These are phyloP conservation scores for Candida ulmi DNA, from an alignment of 805 yeast species.

Conservation along the genomic window DNA sequence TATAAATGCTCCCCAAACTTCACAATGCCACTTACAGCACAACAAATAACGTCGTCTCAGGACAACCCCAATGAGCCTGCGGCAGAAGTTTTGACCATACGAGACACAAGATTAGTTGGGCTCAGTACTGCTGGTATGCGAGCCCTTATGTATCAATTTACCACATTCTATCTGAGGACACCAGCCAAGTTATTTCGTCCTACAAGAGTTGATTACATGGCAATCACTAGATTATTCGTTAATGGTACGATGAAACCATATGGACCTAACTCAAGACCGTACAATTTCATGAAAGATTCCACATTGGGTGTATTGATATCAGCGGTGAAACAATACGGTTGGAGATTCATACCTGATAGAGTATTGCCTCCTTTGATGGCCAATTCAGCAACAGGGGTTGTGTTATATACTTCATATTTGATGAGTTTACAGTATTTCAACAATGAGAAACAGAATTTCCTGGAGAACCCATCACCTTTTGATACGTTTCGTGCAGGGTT, in stretches of 20 bases:
- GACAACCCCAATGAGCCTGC: too few relatives aligned
- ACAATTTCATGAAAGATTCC: constrained; percentile 58
- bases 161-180: constrained; percentile 73
- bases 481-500: constrained; percentile 78
- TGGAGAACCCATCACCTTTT: constrained; percentile 25
- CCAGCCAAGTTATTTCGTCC: constrained; percentile 85
- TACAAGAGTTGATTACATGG: constrained; percentile 80
- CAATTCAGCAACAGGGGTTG: constrained; percentile 84
- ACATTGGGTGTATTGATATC: constrained; percentile 66
- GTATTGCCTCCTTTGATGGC: constrained; percentile 85
- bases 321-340: constrained; percentile 73
- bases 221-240: constrained; percentile 50
- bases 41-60: neutral
- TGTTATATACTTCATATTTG: constrained; percentile 78
- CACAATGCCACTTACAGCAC: neutral
- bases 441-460: constrained; percentile 14
- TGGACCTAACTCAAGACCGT: constrained; percentile 40
- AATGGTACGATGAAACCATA: constrained; percentile 31
- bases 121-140: constrained; percentile 82
- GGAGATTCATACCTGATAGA: constrained; percentile 75
- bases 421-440: constrained; percentile 40
- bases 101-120: constrained; percentile 55
- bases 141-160: constrained; percentile 73
- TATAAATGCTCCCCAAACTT: too few relatives aligned
- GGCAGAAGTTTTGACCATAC: constrained; percentile 28